phyloP scores from a whole-genome alignment of 2,329 filamentous ascomycete species.

The Ramularia collo-cygni region DNA sequence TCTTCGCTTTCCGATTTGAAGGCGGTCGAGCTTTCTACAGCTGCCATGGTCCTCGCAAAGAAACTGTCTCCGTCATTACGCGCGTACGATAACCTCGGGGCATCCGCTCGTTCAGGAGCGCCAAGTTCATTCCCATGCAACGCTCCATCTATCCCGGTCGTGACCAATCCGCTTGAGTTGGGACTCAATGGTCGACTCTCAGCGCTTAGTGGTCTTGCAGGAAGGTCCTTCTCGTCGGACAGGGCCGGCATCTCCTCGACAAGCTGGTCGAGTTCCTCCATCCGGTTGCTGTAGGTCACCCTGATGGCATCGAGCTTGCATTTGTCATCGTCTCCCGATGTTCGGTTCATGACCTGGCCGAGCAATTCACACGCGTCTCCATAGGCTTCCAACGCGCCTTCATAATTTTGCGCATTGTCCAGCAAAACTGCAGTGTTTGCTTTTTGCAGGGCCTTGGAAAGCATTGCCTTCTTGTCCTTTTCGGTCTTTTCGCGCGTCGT shows the following conservation, averaged over 20 bases:
- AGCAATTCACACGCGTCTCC: conserved; percentile 82
- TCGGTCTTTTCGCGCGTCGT: conserved; percentile 36
- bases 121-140: conserved; percentile 18
- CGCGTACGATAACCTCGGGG: conserved; percentile 22
- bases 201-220: conserved; percentile 60
- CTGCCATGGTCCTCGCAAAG: conserved; percentile 24
- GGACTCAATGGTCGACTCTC: conserved; percentile 36
- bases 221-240: conserved; percentile 64
- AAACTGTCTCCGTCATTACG: conserved; percentile 24
- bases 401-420: conserved; percentile 92
- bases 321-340: conserved; percentile 76
- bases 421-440: conserved; percentile 92
- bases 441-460: conserved; percentile 90
- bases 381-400: conserved; percentile 85
- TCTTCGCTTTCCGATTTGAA: conserved; percentile 7
- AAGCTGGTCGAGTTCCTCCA: conserved; percentile 75
- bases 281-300: conserved; percentile 82
- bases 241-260: conserved; percentile 40
- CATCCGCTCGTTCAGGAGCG: conserved; percentile 35
- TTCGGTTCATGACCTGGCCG: conserved; percentile 79
- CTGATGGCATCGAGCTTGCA: conserved; percentile 89
- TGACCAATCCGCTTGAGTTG: conserved; percentile 31
- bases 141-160: conserved; percentile 27
- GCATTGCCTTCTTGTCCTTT: conserved; percentile 75
- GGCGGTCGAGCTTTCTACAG: conserved; percentile 18